Percentiles rank a stretch among this genome's conserved stretches.
Conservation (phyloP, 139 green algal species). For the Dunaliella sp. region DNA sequence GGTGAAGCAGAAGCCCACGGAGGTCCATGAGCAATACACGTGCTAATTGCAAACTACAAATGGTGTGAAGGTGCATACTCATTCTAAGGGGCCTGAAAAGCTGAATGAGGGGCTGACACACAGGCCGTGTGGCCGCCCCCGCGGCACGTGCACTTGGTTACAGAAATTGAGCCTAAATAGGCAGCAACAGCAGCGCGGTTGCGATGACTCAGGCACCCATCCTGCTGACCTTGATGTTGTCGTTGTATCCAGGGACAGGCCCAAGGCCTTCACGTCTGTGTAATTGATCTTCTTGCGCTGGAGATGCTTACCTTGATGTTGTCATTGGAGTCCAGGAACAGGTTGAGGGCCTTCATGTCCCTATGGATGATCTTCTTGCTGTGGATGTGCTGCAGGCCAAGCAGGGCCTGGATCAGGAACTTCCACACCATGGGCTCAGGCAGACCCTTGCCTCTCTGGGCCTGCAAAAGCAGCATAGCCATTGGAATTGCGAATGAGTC, state of each 20-base stretch:
- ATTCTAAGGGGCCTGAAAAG: no score
- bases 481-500: no score
- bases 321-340: conserved; percentile 58
- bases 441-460: conserved; percentile 32
- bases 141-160: no score
- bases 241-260: conserved; percentile 59
- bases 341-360: conserved; percentile 72
- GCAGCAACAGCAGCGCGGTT: no score
- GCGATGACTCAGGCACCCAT: no score
- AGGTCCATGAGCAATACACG: no score
- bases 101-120: no score
- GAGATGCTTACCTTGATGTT: conserved; percentile 51
- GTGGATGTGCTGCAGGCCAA: conserved; percentile 59
- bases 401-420: conserved; percentile 32
- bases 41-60: no score
- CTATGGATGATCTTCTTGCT: conserved; percentile 66
- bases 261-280: conserved; percentile 66
- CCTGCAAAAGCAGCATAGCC: conserved; percentile 8
- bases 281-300: background rate
- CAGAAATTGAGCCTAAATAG: no score
- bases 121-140: no score
- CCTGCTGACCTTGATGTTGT: conserved; percentile 58
- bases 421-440: conserved; percentile 62
- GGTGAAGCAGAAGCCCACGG: no score
- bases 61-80: no score